phyloP scores from a whole-genome alignment of 345 rosid genomes.

The Salix suchowensis region DNA sequence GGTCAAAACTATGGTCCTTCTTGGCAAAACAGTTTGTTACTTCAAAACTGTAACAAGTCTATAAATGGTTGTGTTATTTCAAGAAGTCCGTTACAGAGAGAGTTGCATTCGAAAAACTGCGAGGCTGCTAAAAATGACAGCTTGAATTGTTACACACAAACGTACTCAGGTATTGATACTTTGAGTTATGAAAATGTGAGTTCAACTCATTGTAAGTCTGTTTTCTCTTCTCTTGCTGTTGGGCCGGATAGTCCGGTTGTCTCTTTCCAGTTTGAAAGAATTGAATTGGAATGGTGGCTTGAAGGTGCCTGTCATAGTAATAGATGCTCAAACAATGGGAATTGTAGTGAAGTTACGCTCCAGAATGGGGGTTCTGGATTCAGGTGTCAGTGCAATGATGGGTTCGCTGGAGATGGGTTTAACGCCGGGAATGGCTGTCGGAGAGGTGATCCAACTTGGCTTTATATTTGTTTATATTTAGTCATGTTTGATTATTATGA shows the following conservation, averaged over 20 bases:
- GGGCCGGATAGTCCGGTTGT: slow-evolving; percentile 19
- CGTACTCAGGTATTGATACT: background rate
- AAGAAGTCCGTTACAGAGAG: slow-evolving; percentile 18
- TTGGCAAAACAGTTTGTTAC: slow-evolving; percentile 45
- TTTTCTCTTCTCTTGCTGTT: slow-evolving; percentile 53
- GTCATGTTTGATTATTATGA: background rate
- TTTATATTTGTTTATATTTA: background rate
- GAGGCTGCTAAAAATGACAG: slow-evolving; percentile 14
- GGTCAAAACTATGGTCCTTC: slow-evolving; percentile 38
- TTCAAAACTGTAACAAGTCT: slow-evolving; percentile 38
- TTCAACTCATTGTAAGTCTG: slow-evolving; percentile 26
- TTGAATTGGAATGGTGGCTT: slow-evolving; percentile 76
- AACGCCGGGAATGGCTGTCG: slow-evolving; percentile 43
- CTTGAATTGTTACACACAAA: slow-evolving; percentile 42
- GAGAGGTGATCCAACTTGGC: slow-evolving; percentile 53
- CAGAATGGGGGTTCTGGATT: slow-evolving; percentile 22
- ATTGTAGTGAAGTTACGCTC: slow-evolving; percentile 1
- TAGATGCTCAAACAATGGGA: slow-evolving; percentile 33
- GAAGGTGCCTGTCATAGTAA: slow-evolving; percentile 26
- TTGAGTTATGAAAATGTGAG: slow-evolving; percentile 25
- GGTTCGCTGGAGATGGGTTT: slow-evolving; percentile 63
- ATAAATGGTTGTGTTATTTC: slow-evolving; percentile 37
- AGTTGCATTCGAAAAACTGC: slow-evolving; percentile 22
- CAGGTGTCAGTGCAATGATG: slow-evolving; percentile 53
- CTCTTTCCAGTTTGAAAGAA: slow-evolving; percentile 46